Conservation (phyloP, 257 asterid genomes). For the Salvia hispanica region DNA sequence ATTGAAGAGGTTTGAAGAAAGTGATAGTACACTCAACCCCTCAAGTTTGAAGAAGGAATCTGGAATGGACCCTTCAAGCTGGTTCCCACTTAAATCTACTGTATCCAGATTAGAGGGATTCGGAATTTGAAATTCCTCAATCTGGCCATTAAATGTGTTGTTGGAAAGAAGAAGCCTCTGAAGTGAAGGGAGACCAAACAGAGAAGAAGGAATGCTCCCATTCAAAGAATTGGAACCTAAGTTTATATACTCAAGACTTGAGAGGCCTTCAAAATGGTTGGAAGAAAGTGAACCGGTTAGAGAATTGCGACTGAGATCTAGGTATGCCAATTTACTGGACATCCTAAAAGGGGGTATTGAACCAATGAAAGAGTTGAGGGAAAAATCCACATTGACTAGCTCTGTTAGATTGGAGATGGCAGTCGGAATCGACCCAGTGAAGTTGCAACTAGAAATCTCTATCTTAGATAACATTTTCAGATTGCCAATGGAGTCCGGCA, state of each 20-base stretch:
- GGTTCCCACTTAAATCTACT: slow-evolving; percentile 47
- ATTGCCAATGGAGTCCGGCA: slow-evolving; percentile 45
- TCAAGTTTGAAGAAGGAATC: slow-evolving; percentile 36
- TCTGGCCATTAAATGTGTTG: slow-evolving; percentile 48
- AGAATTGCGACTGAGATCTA: slow-evolving; percentile 40
- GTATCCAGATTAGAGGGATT: slow-evolving; percentile 34
- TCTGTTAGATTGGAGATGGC: slow-evolving; percentile 37
- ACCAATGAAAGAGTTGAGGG: slow-evolving; percentile 44
- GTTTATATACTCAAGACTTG: slow-evolving; percentile 33
- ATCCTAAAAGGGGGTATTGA: slow-evolving; percentile 39
- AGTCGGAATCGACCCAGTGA: slow-evolving; percentile 49
- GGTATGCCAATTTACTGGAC: slow-evolving; percentile 42
- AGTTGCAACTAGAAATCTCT: slow-evolving; percentile 43
- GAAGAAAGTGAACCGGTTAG: slow-evolving; percentile 45
- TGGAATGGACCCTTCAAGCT: slow-evolving; percentile 43
- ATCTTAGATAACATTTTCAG: slow-evolving; percentile 40
- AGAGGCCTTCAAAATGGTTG: slow-evolving; percentile 44
- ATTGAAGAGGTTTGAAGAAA: slow-evolving; percentile 43
- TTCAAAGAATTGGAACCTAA: slow-evolving; percentile 41
- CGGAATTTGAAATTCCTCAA: slow-evolving; percentile 28
- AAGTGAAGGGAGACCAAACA: slow-evolving; percentile 48
- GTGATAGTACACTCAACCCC: slow-evolving; percentile 35
- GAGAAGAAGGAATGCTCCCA: slow-evolving; percentile 47
- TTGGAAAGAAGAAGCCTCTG: slow-evolving; percentile 36
- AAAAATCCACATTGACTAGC: slow-evolving; percentile 42